phyloP scores from a whole-genome alignment of 441 rosid genomes.

The Breynia disticha region DNA sequence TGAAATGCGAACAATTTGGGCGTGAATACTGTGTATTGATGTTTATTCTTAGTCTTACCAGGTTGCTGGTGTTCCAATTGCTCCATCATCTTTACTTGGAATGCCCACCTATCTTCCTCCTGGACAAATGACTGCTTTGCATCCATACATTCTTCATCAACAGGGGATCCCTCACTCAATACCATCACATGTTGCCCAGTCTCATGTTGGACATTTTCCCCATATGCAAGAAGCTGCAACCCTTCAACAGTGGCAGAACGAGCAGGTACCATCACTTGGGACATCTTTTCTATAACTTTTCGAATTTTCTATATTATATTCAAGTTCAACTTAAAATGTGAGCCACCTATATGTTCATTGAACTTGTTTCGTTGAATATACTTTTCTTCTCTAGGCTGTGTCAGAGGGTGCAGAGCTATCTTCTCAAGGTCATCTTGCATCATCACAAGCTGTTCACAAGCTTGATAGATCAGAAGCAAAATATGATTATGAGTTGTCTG shows the following conservation, averaged over 20 bases:
- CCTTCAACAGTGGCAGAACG: conserved; percentile 65
- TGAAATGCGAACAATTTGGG: too few species aligned
- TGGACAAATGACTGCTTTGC: conserved; percentile 69
- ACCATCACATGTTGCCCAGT: conserved; percentile 47
- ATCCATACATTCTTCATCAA: conserved; percentile 69
- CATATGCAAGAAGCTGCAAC: conserved; percentile 38
- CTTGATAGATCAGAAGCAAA: conserved; percentile 39
- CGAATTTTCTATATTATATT: too few species aligned
- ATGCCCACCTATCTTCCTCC: conserved; percentile 64
- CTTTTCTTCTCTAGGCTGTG: conserved; percentile 33
- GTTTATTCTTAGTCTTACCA: conserved; percentile 35
- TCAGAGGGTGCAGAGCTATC: conserved; percentile 43
- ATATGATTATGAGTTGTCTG: conserved; percentile 43
- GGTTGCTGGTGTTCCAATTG: conserved; percentile 42
- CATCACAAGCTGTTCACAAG: conserved; percentile 45
- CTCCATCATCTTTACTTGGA: conserved; percentile 56
- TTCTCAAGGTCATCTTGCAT: conserved; percentile 36
- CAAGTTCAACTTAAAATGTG: too few species aligned
- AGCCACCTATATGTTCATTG: neutral
- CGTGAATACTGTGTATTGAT: conserved; percentile 6
- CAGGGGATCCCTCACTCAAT: conserved; percentile 58
- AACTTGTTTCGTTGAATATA: neutral
- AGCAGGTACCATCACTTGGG: conserved; percentile 35
- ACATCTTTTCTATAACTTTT: neutral
- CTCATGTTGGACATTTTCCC: conserved; percentile 52